phyloP scores from a whole-genome alignment of 768 basidiomycete species.

The Rhizopogon vesiculosus region DNA sequence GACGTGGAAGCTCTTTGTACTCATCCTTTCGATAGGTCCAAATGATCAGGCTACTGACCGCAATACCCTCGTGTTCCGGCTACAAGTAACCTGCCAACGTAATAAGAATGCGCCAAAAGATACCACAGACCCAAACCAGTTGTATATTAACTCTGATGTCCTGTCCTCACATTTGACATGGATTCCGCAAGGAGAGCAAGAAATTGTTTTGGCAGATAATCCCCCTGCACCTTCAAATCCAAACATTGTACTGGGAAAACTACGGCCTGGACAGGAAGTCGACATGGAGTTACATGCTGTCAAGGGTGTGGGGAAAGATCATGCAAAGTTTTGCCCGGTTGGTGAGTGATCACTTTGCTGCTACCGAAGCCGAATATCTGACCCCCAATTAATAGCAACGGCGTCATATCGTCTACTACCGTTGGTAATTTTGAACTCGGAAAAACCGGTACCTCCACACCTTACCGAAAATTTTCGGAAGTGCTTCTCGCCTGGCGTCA shows the following conservation, averaged over 20 bases:
- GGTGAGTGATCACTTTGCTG: conserved; percentile 41
- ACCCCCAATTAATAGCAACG: conserved; percentile 53
- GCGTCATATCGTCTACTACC: conserved; percentile 94
- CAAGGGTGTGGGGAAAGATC: conserved; percentile 90
- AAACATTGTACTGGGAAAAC: conserved; percentile 86
- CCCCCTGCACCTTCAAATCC: conserved; percentile 66
- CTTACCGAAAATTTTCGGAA: conserved; percentile 76
- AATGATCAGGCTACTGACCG: conserved; percentile 75
- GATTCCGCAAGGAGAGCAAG: conserved; percentile 82
- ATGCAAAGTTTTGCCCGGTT: conserved; percentile 96
- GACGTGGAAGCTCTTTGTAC: too few relatives aligned
- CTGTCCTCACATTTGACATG: conserved; percentile 66
- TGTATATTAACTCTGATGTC: conserved; percentile 72
- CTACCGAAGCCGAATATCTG: background rate
- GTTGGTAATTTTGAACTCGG: conserved; percentile 63
- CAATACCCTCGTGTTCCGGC: conserved; percentile 86
- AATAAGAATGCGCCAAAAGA: conserved; percentile 49
- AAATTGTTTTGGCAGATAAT: conserved; percentile 43
- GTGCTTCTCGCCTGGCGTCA: conserved; percentile 86
- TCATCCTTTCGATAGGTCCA: conserved; percentile 20
- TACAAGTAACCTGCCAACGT: conserved; percentile 64
- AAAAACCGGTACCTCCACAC: conserved; percentile 71
- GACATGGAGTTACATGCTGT: conserved; percentile 86
- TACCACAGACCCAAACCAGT: conserved; percentile 49
- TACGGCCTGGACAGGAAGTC: conserved; percentile 87